Evolutionary conservation across 2,329 filamentous ascomycete genomes (phyloP).

Genomic region (Fusarium veterinarium): DNA sequence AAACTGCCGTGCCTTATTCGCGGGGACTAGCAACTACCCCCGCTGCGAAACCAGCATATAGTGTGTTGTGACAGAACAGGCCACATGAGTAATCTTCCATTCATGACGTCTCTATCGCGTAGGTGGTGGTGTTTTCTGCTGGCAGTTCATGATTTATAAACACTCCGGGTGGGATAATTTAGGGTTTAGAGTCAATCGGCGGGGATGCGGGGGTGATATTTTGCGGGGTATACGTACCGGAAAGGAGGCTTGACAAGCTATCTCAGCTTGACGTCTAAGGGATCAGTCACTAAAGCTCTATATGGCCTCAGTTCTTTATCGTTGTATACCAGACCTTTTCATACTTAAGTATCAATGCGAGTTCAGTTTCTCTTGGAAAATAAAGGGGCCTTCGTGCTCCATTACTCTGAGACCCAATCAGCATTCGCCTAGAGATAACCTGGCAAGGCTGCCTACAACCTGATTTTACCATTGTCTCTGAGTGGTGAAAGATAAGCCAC

Average conservation of each 20-base stretch:
- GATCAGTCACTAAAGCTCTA: fast-evolving
- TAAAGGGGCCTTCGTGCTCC: fast-evolving
- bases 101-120: fast-evolving
- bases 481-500: neutral
- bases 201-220: neutral
- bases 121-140: neutral
- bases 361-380: fast-evolving
- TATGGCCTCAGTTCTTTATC: neutral
- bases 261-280: neutral
- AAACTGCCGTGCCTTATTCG: neutral
- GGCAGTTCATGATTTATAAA: neutral
- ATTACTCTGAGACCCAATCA: no score
- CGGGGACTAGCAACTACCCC: fast-evolving
- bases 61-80: fast-evolving
- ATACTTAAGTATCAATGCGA: fast-evolving
- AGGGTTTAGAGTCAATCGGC: neutral
- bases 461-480: neutral
- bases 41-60: fast-evolving
- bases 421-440: no score
- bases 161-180: neutral
- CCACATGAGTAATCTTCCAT: neutral
- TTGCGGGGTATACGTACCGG: neutral
- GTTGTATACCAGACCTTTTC: fast-evolving
- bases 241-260: no score
- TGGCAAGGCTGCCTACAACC: neutral